A percentile compares a stretch with the other conserved stretches of the same genome.
phyloP scores from a whole-genome alignment of 108 stramenopile genomes.

The Pseudonitzschia multiseries region DNA sequence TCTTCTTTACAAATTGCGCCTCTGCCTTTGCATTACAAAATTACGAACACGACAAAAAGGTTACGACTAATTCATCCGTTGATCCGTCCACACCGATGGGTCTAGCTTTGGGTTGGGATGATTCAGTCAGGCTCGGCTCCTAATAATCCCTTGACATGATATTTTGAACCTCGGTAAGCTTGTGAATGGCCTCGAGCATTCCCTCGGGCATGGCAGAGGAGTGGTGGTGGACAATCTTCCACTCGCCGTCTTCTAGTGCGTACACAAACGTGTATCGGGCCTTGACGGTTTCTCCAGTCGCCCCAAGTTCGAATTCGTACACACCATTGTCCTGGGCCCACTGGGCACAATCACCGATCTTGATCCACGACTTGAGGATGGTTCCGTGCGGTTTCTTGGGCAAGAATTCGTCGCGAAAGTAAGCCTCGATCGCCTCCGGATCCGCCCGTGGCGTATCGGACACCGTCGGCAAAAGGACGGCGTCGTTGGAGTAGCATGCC shows the following conservation, averaged over 20 bases:
- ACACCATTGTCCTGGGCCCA: slow-evolving; percentile 48
- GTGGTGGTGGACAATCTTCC: slow-evolving; percentile 74
- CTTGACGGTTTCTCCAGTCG: slow-evolving; percentile 42
- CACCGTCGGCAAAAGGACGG: slow-evolving; percentile 61
- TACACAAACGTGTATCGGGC: slow-evolving; percentile 61
- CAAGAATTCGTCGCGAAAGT: slow-evolving; percentile 55
- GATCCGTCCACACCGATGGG: no score
- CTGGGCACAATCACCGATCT: slow-evolving; percentile 37
- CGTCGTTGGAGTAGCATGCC: slow-evolving; percentile 32
- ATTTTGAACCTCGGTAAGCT: no score
- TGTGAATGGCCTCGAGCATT: background rate
- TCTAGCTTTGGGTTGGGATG: no score
- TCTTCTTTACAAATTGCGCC: no score
- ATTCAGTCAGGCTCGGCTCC: no score
- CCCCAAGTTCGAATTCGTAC: slow-evolving; percentile 60
- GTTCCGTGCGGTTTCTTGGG: slow-evolving; percentile 48
- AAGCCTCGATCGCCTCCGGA: slow-evolving; percentile 54
- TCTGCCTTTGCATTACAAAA: no score
- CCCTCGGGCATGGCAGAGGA: slow-evolving; percentile 59
- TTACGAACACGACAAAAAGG: no score
- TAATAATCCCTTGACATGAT: no score
- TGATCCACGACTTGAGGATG: slow-evolving; percentile 50
- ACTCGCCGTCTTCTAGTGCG: slow-evolving; percentile 58
- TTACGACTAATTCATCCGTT: no score
- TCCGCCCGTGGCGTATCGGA: slow-evolving; percentile 54